Evolutionary conservation across 306 rosid genomes (phyloP).

Genomic region (Vigna nakashimae): DNA sequence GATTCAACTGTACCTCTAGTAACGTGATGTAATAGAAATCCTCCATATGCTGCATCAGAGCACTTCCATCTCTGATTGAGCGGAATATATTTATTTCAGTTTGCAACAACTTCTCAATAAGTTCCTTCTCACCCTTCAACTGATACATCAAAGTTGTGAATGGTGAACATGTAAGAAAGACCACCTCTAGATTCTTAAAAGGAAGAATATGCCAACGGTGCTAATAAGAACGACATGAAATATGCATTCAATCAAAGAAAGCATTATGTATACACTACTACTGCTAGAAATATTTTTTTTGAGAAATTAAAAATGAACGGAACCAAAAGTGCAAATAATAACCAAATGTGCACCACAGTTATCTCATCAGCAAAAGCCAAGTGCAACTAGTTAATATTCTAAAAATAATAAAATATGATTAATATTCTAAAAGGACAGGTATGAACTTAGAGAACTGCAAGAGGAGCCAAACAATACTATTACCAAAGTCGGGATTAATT

Average conservation of each 20-base stretch:
- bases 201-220: too few relatives aligned
- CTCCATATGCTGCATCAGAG: slow-evolving; percentile 98
- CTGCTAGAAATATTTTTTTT: background rate
- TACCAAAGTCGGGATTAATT: background rate
- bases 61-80: slow-evolving; percentile 94
- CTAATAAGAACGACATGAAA: background rate
- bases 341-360: background rate
- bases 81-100: slow-evolving; percentile 94
- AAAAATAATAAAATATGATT: background rate
- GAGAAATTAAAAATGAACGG: background rate
- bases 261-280: background rate
- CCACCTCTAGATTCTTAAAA: too few relatives aligned
- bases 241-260: background rate
- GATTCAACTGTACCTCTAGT: slow-evolving; percentile 68
- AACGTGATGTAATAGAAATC: slow-evolving; percentile 91
- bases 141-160: slow-evolving; percentile 49
- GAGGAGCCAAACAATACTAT: background rate
- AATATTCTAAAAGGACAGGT: background rate
- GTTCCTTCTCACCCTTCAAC: slow-evolving; percentile 98
- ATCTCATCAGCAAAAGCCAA: slow-evolving; percentile 5
- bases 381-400: background rate
- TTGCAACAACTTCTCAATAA: slow-evolving; percentile 79
- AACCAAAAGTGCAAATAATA: background rate
- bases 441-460: background rate
- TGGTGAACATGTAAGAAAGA: slow-evolving; percentile 11